phyloP scores from a whole-genome alignment of 2,329 filamentous ascomycete genomes.

The Incumbomyces delicatus region DNA sequence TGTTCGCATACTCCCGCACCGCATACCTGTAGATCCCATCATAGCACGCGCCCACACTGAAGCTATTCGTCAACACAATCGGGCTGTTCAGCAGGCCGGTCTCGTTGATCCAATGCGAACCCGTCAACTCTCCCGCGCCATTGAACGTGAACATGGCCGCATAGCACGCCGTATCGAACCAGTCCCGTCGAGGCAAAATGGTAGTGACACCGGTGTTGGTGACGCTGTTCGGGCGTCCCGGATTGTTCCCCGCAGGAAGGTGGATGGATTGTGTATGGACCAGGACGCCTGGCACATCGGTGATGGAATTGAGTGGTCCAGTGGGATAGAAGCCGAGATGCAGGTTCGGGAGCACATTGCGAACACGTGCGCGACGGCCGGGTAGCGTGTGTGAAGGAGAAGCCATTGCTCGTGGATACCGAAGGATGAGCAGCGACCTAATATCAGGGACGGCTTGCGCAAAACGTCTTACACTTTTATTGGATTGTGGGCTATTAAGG shows the following conservation, averaged over 20 bases:
- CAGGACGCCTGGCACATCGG: conserved; percentile 36
- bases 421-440: no score
- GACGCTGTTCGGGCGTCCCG: conserved; percentile 21
- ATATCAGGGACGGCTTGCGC: no score
- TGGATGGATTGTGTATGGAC: conserved; percentile 29
- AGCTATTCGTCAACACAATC: conserved; percentile 51
- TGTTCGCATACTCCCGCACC: conserved; percentile 35
- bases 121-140: conserved; percentile 54
- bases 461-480: no score
- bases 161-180: conserved; percentile 33
- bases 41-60: conserved; percentile 49
- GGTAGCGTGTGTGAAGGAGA: background rate
- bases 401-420: no score
- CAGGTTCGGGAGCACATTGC: conserved; percentile 29
- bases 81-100: conserved; percentile 51
- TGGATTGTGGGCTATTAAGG: no score
- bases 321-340: conserved; percentile 21
- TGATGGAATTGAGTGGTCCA: conserved; percentile 34
- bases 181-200: conserved; percentile 34
- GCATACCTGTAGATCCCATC: conserved; percentile 50
- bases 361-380: conserved; percentile 18
- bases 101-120: conserved; percentile 52
- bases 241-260: conserved; percentile 25
- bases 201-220: conserved; percentile 36
- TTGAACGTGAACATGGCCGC: conserved; percentile 51